Conservation (phyloP, 805 yeast species). For the Pichia scutulata region DNA sequence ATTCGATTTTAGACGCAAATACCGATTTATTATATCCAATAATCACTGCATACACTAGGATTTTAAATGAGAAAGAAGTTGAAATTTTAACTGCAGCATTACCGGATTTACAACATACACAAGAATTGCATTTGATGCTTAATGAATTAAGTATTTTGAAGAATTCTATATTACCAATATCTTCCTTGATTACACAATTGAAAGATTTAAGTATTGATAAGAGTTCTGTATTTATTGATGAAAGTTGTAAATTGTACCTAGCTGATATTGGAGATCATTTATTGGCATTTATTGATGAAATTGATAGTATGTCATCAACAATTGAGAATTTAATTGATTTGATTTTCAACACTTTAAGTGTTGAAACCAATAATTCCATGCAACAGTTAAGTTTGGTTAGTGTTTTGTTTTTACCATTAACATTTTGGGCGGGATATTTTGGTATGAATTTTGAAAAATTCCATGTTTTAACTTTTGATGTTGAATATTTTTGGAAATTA, state of each 20-base stretch:
- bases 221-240: conserved; percentile 28
- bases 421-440: conserved; percentile 55
- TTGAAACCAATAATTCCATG: conserved; percentile 49
- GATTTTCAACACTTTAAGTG: conserved; percentile 50
- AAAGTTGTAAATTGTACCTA: conserved; percentile 39
- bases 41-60: conserved; percentile 41
- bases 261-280: conserved; percentile 54
- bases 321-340: conserved; percentile 44
- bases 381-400: conserved; percentile 46
- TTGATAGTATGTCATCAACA: conserved; percentile 45
- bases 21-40: conserved; percentile 50
- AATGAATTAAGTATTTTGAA: conserved; percentile 44
- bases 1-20: conserved; percentile 46
- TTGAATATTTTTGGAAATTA: conserved; percentile 40
- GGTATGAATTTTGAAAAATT: conserved; percentile 47
- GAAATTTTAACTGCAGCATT: conserved; percentile 35
- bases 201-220: conserved; percentile 30
- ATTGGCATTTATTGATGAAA: conserved; percentile 42
- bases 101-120: conserved; percentile 45
- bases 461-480: conserved; percentile 31
- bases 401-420: conserved; percentile 50
- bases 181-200: conserved; percentile 39
- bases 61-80: conserved; percentile 43
- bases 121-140: conserved; percentile 44
- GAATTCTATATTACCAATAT: conserved; percentile 39